Conservation (phyloP, 306 rosid species). For the Pterocarpus santalinus region DNA sequence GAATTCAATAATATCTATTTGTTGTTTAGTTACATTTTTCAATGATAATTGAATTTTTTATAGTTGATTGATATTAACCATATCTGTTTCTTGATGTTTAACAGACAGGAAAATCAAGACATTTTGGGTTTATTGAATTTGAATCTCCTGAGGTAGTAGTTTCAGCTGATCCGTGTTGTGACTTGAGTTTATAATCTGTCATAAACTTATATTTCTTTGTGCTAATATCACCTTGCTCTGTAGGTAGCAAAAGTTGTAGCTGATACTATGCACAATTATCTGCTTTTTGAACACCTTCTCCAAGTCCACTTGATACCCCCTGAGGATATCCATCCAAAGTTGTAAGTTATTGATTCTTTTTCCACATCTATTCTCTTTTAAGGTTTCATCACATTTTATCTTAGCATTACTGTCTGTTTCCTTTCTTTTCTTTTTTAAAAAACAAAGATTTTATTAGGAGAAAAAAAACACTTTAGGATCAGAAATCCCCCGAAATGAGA, state of each 20-base stretch:
- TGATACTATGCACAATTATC: constrained; percentile 90
- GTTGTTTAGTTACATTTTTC: background rate
- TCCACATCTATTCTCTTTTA: background rate
- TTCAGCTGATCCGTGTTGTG: constrained; percentile 10
- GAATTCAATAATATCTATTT: constrained; percentile 1
- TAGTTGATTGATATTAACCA: constrained; percentile 6
- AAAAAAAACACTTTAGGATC: background rate
- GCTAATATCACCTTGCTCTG: constrained; percentile 34
- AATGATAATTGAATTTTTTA: background rate
- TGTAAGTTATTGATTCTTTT: constrained; percentile 62
- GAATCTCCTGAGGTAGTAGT: constrained; percentile 77
- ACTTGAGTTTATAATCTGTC: background rate
- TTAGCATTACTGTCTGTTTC: background rate
- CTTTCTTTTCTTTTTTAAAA: background rate
- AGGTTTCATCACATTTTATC: constrained; percentile 19
- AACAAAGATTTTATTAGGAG: background rate
- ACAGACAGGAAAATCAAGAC: constrained; percentile 85
- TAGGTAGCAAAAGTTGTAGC: constrained; percentile 94
- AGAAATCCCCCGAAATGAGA: background rate
- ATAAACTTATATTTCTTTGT: constrained; percentile 21
- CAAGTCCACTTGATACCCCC: constrained; percentile 74
- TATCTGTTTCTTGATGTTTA: constrained; percentile 11
- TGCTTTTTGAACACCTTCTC: constrained; percentile 81
- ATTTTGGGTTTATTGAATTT: constrained; percentile 87
- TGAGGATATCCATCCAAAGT: constrained; percentile 74